These are phyloP conservation scores for Aspergillus brunneoviolaceus DNA, from an alignment of 2,329 filamentous ascomycete genomes.

Conservation along the genomic window DNA sequence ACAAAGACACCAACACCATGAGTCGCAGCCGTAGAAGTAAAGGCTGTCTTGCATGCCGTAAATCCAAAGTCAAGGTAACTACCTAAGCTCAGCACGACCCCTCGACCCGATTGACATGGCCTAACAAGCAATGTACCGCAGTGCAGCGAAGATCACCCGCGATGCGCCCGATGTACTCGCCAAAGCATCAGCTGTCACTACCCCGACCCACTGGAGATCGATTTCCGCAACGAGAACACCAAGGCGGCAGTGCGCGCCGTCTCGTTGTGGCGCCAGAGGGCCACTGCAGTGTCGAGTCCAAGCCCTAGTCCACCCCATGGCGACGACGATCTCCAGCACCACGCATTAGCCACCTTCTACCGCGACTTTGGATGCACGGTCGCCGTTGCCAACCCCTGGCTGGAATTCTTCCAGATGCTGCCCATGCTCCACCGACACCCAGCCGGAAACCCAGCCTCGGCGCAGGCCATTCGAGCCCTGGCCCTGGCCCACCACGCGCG, in stretches of 20 bases:
- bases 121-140: not conserved
- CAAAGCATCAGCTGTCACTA: not conserved
- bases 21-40: not conserved
- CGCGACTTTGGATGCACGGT: not conserved
- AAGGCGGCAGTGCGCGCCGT: not conserved
- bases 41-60: not conserved
- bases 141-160: not conserved
- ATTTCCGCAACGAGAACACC: not conserved
- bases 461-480: not conserved
- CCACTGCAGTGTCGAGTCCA: not conserved
- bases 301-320: not conserved
- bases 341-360: not conserved
- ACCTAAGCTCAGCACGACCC: not conserved
- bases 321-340: not conserved
- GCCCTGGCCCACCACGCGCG: not conserved
- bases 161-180: not conserved
- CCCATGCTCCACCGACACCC: not conserved
- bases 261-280: not conserved
- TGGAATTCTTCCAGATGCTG: not conserved
- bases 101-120: not conserved
- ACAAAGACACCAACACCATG: not conserved
- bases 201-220: not conserved
- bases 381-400: not conserved
- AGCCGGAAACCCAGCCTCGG: not conserved
- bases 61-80: not conserved